Base-by-base conservation (phyloP, 2,329 filamentous ascomycete genomes). In the Conoideocrella luteorostrata region DNA sequence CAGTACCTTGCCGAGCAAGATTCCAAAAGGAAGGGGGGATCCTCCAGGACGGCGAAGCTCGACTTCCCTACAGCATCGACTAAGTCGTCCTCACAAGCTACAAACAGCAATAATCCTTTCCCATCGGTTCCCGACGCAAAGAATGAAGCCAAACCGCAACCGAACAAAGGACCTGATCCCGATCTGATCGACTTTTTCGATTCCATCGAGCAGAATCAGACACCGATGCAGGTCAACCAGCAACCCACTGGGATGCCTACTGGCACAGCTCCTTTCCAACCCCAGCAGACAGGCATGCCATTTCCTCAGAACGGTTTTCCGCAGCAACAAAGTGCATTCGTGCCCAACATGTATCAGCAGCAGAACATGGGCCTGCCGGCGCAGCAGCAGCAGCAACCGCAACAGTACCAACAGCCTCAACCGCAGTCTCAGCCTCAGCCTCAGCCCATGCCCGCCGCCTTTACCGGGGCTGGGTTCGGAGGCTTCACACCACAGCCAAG, bases 171-270 rank as follows among this genome's bases (percentile, higher is more conserved):
- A 2, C 80, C 82, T 22, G 82, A 78, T 53, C 80, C 83, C 22
- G 86, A 94, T 69, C 72, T 94, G 48, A 97, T 95, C 59, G 93
- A 91, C 69, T 96, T 95, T 66, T 95, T 95, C 62, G 91, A 84
- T 58, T 90, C 88, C 5, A 95, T 95, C 56, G 90, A 96, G 58
- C 82, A 88, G 59, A 89, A 90, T 51, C 88, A 93, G 61, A 86
- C 86, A 41, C 72, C 83, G 1, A 78, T 87, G 73, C 72, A 75
- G 50, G 56, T 70, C 15, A 63, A 65, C 30, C 50, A 63, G 1
- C 67, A 67, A 42, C 59, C 60, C 29, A 53, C 50, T n/a, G 55
- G 48, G 18, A 56, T 57, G 21, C 60, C 65, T 29, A 61, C 45
- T 58, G 69, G 53, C 51, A 56, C 45, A 45, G 55, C 10, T 51